Percentiles rank a stretch among this genome's conserved stretches.
Evolutionary conservation across 1,139 yeast genomes (phyloP).

Genomic region (Geotrichum europaeum): DNA sequence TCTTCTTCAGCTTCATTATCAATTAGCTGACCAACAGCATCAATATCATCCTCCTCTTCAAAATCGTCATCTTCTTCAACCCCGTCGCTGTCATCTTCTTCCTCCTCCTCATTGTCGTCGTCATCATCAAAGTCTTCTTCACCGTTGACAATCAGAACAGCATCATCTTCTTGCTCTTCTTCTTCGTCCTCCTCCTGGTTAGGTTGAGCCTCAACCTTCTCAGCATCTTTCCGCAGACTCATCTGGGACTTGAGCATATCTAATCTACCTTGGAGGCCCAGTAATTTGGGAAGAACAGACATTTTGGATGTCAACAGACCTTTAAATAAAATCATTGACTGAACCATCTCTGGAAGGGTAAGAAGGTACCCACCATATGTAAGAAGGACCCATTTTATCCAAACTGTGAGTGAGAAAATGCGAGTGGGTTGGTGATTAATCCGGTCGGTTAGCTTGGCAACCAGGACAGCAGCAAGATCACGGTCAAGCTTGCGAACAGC

Average conservation of each 20-base stretch:
- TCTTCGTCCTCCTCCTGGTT: slow-evolving; percentile 39
- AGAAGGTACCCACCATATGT: slow-evolving; percentile 81
- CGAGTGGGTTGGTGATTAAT: slow-evolving; percentile 62
- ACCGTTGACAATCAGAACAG: slow-evolving; percentile 41
- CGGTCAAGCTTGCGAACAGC: slow-evolving; percentile 70
- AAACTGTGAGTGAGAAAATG: slow-evolving; percentile 69
- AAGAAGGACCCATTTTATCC: slow-evolving; percentile 92
- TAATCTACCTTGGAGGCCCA: slow-evolving; percentile 77
- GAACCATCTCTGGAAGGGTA: slow-evolving; percentile 60
- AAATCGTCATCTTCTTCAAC: slow-evolving; percentile 28
- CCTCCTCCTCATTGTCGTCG: slow-evolving; percentile 36
- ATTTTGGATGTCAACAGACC: slow-evolving; percentile 72
- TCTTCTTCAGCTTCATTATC: slow-evolving; percentile 27
- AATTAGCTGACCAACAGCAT: slow-evolving; percentile 20
- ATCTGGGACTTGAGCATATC: slow-evolving; percentile 65
- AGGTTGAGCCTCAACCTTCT: slow-evolving; percentile 38
- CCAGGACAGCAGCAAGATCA: slow-evolving; percentile 60
- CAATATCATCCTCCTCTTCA: slow-evolving; percentile 22
- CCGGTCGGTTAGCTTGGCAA: slow-evolving; percentile 80
- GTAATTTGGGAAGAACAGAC: slow-evolving; percentile 64
- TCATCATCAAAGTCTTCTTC: slow-evolving; percentile 40
- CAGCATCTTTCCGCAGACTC: slow-evolving; percentile 49
- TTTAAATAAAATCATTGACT: slow-evolving; percentile 68
- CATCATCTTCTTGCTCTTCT: slow-evolving; percentile 43
- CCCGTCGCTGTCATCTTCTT: slow-evolving; percentile 27